Conservation (phyloP, 768 basidiomycete genomes). For the Hysterangium stoloniferum region DNA sequence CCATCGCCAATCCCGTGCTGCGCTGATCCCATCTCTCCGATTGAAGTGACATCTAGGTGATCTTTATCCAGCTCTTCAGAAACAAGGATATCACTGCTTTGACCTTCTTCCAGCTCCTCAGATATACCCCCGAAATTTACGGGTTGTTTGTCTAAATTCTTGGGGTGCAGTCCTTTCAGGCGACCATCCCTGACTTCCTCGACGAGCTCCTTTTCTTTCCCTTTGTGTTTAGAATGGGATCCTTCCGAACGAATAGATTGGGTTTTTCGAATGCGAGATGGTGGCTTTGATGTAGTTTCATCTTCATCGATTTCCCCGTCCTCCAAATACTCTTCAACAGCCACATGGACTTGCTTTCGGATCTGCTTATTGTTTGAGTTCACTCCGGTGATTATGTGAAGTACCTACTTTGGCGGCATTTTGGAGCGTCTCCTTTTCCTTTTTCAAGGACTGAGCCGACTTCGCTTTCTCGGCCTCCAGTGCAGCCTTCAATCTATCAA, state of each 20-base stretch:
- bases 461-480: constrained; percentile 30
- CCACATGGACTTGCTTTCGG: no score
- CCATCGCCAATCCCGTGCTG: neutral
- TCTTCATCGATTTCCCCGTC: no score
- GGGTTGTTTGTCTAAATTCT: neutral
- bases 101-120: neutral
- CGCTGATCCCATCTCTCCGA: constrained; percentile 12
- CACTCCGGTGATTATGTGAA: no score
- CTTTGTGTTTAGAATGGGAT: no score
- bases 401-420: constrained; percentile 6
- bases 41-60: no score
- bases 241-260: no score
- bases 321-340: no score
- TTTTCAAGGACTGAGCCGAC: constrained; percentile 13
- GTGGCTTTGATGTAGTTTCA: no score
- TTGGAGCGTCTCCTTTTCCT: constrained; percentile 13
- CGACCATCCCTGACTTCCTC: constrained; percentile 17
- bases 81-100: neutral
- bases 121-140: neutral
- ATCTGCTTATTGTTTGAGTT: no score
- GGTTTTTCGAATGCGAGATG: no score
- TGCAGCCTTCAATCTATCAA: constrained; percentile 38
- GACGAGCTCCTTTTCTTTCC: constrained; percentile 12
- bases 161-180: neutral
- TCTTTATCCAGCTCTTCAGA: constrained; percentile 12